Evolutionary conservation across 257 asterid species (phyloP).

Genomic region (Solanum pinnatisectum): DNA sequence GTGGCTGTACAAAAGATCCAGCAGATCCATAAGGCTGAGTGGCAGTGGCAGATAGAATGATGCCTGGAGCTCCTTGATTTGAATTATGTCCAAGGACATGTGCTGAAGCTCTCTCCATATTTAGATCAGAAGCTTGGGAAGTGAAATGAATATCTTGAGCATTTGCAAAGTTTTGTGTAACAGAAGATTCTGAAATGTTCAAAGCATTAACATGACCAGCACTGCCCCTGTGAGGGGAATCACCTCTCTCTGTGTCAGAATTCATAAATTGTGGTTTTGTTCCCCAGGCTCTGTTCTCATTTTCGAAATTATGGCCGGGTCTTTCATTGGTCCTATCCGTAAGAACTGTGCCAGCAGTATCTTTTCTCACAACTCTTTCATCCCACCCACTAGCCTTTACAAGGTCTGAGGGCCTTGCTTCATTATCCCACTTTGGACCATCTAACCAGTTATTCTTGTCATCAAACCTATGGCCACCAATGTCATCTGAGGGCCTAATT

Average conservation of each 20-base stretch:
- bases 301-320: constrained; percentile 12
- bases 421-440: constrained; percentile 41
- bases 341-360: constrained; percentile 9
- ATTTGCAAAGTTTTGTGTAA: constrained; percentile 12
- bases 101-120: constrained; percentile 7
- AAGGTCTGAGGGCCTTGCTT: constrained; percentile 9
- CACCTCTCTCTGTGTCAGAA: constrained; percentile 14
- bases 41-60: constrained; percentile 3
- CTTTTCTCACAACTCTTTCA: constrained; percentile 13
- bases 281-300: constrained; percentile 24
- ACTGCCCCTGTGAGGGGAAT: constrained; percentile 12
- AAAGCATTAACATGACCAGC: constrained; percentile 18
- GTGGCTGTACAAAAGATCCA: constrained; percentile 26
- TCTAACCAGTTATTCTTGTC: constrained; percentile 24
- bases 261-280: constrained; percentile 15
- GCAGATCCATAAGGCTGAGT: constrained; percentile 20
- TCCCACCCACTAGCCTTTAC: constrained; percentile 28
- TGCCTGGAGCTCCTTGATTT: constrained; percentile 17
- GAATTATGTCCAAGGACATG: constrained; percentile 19
- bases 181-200: constrained; percentile 19
- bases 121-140: constrained; percentile 21
- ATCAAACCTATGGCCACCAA: constrained; percentile 19
- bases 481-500: constrained; percentile 23
- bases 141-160: constrained; percentile 13
- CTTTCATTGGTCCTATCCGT: constrained; percentile 22